Percentiles rank a stretch among this genome's conserved stretches.
Evolutionary conservation across 2,329 filamentous ascomycete genomes (phyloP).

Genomic region (Talaromyces sp.): DNA sequence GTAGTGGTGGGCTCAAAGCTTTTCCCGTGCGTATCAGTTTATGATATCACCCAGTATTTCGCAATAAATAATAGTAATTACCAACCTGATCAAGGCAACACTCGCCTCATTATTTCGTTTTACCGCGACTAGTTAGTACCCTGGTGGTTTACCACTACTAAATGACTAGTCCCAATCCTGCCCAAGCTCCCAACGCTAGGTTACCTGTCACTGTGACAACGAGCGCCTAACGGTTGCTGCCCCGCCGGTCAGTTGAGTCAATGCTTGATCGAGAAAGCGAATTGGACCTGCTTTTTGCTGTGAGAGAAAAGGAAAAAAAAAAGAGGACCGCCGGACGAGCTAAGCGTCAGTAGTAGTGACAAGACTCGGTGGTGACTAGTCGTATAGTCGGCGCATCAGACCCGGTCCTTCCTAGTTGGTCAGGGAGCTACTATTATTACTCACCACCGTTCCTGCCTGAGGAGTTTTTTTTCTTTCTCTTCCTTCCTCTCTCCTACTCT

Average conservation of each 20-base stretch:
- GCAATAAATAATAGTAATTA: not conserved
- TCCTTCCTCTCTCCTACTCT: not conserved
- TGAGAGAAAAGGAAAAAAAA: not conserved
- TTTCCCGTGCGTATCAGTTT: not conserved
- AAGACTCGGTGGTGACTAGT: not conserved
- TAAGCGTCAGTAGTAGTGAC: not conserved
- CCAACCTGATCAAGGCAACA: not conserved
- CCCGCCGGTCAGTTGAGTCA: slow-evolving; percentile 4
- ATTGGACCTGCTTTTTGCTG: not conserved
- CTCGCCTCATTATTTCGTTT: not conserved
- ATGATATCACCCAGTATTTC: too few relatives aligned
- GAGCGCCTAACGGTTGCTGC: slow-evolving; percentile 6
- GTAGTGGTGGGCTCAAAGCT: not conserved
- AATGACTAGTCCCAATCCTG: not conserved
- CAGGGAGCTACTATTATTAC: not conserved
- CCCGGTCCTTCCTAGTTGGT: not conserved
- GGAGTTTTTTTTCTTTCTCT: slow-evolving; percentile 5
- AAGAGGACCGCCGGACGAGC: not conserved
- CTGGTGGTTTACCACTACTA: not conserved
- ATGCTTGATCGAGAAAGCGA: not conserved
- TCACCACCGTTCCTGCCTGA: slow-evolving; percentile 8
- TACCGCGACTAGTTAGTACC: not conserved
- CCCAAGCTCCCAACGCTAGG: slow-evolving; percentile 7
- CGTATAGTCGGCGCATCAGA: not conserved
- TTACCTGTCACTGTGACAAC: slow-evolving; percentile 14